phyloP scores from a whole-genome alignment of 495 filamentous ascomycete genomes.

The Xylaria longipes region DNA sequence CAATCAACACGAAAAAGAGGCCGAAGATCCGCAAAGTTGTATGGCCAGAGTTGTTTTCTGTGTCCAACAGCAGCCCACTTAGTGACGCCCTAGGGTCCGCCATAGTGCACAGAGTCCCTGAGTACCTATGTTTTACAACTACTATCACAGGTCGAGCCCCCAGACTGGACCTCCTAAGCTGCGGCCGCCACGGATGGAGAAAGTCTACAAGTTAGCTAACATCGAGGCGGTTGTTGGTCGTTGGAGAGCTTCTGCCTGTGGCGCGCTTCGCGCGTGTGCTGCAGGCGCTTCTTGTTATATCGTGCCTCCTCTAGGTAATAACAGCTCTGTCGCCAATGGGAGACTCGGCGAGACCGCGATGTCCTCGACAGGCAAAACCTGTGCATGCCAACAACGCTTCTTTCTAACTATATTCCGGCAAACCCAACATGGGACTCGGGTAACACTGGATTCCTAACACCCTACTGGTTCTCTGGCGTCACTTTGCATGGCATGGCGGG shows the following conservation, averaged over 20 bases:
- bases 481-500: conserved; percentile 1
- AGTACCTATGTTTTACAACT: not conserved
- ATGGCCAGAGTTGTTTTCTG: not conserved
- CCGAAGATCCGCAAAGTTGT: conserved; percentile 1
- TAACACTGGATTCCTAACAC: not conserved
- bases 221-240: not conserved
- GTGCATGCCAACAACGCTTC: conserved; percentile 8
- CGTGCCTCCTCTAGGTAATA: not conserved
- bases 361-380: not conserved
- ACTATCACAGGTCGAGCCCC: not conserved
- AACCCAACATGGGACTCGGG: not conserved
- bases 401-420: conserved; percentile 8
- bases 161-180: conserved; percentile 8
- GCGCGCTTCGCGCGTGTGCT: conserved; percentile 20
- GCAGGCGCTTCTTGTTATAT: conserved; percentile 19
- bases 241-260: conserved; percentile 1
- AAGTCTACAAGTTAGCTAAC: conserved; percentile 1
- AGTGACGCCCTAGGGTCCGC: not conserved
- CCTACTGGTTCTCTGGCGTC: conserved; percentile 1
- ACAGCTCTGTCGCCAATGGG: not conserved
- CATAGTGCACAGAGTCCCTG: not conserved
- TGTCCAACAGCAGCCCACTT: not conserved
- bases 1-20: not conserved
- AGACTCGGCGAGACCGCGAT: not conserved
- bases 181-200: conserved; percentile 1